Evolutionary conservation across 345 rosid genomes (phyloP).

Genomic region (Mercurialis annua): DNA sequence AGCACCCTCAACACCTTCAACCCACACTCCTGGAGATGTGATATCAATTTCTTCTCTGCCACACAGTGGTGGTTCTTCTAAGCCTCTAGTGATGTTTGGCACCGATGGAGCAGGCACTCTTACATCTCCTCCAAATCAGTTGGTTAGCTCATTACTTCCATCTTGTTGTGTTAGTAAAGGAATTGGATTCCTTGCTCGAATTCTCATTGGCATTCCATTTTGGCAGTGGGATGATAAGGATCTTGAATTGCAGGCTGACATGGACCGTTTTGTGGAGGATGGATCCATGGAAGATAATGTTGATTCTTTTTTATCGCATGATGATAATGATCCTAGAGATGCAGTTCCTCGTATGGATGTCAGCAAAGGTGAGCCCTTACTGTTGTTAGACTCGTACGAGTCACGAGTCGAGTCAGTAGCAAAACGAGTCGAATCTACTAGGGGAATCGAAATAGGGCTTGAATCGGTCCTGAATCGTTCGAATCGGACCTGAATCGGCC

Average conservation of each 20-base stretch:
- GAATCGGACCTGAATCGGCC: too few species aligned
- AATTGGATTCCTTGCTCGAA: slow-evolving; percentile 31
- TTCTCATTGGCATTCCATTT: slow-evolving; percentile 51
- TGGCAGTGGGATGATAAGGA: slow-evolving; percentile 72
- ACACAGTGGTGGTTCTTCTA: slow-evolving; percentile 78
- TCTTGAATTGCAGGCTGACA: slow-evolving; percentile 86
- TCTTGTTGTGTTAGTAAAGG: slow-evolving; percentile 28
- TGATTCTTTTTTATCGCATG: slow-evolving; percentile 92
- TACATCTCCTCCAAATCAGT: slow-evolving; percentile 81
- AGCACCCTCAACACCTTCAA: slow-evolving; percentile 97
- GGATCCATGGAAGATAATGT: slow-evolving; percentile 93
- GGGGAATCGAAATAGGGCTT: too few species aligned
- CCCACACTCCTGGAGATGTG: slow-evolving; percentile 95
- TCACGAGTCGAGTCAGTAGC: too few species aligned
- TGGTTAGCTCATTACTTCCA: slow-evolving; percentile 51
- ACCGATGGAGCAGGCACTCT: slow-evolving; percentile 81
- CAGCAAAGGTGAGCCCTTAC: slow-evolving; percentile 63
- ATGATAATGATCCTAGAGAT: slow-evolving; percentile 83
- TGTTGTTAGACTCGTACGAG: too few species aligned
- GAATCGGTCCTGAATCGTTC: too few species aligned
- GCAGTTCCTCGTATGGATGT: slow-evolving; percentile 78
- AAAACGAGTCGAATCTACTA: too few species aligned
- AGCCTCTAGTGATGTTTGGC: slow-evolving; percentile 69
- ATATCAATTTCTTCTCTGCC: slow-evolving; percentile 87
- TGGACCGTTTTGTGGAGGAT: slow-evolving; percentile 94